These are phyloP conservation scores for Chlamydomonas asymmetrica DNA, from an alignment of 139 green algal genomes.

Conservation along the genomic window DNA sequence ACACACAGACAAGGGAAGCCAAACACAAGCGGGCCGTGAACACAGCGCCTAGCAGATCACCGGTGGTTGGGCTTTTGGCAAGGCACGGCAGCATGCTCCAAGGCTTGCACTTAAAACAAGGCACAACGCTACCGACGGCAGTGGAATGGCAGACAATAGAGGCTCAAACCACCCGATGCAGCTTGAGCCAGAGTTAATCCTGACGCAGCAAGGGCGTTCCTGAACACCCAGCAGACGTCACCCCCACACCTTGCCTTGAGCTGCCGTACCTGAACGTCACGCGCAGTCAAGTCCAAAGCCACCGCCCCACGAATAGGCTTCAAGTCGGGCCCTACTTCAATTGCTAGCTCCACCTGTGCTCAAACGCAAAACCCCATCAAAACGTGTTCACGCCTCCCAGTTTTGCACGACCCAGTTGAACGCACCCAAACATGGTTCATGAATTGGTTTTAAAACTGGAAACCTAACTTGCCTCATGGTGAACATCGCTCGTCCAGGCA, in stretches of 20 bases:
- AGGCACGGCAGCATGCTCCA: too few species aligned
- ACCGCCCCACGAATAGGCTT: slow-evolving; percentile 24
- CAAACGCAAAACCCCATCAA: too few species aligned
- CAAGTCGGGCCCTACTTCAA: slow-evolving; percentile 35
- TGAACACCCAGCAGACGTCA: neutral
- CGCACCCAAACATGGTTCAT: too few species aligned
- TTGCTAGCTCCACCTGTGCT: slow-evolving; percentile 40
- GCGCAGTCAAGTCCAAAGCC: slow-evolving; percentile 36
- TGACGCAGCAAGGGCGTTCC: neutral
- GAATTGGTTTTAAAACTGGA: too few species aligned
- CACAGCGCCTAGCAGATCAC: too few species aligned
- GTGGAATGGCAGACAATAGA: neutral
- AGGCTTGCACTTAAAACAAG: too few species aligned
- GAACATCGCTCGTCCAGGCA: slow-evolving; percentile 12
- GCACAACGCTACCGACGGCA: too few species aligned
- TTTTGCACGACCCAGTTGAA: too few species aligned
- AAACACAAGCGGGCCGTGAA: too few species aligned
- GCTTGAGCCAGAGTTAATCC: neutral
- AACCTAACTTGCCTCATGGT: slow-evolving; percentile 33
- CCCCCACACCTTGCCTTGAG: neutral
- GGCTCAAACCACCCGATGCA: neutral
- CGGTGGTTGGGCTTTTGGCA: too few species aligned
- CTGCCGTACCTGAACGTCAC: slow-evolving; percentile 34
- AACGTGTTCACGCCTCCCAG: too few species aligned
- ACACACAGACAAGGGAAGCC: too few species aligned